Conservation (phyloP, 495 filamentous ascomycete species). For the Daldinia vernicosa region DNA sequence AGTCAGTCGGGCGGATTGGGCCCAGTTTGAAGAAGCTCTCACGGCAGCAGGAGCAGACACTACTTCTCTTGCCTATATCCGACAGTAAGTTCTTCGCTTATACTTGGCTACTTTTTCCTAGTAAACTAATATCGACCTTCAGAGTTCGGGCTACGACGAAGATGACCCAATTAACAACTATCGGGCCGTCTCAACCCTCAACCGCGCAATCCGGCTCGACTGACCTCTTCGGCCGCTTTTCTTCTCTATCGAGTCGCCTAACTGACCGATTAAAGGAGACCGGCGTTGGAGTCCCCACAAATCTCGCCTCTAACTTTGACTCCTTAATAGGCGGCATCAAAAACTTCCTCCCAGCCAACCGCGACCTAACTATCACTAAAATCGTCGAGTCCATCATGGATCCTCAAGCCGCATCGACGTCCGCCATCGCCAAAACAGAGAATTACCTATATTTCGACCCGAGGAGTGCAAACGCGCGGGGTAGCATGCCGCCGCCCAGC, state of each 20-base stretch:
- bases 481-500: slow-evolving; percentile 84
- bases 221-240: slow-evolving; percentile 88
- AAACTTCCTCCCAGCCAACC: slow-evolving; percentile 95
- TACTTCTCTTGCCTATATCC: slow-evolving; percentile 82
- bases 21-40: slow-evolving; percentile 87
- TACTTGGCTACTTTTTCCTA: neutral
- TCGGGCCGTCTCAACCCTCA: slow-evolving; percentile 68
- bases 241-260: slow-evolving; percentile 84
- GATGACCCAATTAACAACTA: slow-evolving; percentile 97
- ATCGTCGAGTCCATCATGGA: slow-evolving; percentile 99
- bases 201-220: slow-evolving; percentile 65
- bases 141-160: slow-evolving; percentile 95
- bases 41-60: slow-evolving; percentile 75
- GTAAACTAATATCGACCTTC: slow-evolving; percentile 45
- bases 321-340: slow-evolving; percentile 97
- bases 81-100: slow-evolving; percentile 65
- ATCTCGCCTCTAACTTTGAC: slow-evolving; percentile 88
- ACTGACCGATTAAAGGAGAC: slow-evolving; percentile 94
- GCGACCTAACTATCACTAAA: slow-evolving; percentile 95
- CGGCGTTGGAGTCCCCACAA: slow-evolving; percentile 63
- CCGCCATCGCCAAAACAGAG: slow-evolving; percentile 95
- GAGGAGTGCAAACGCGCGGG: slow-evolving; percentile 87
- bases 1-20: slow-evolving; percentile 80
- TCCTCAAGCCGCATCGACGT: slow-evolving; percentile 84
- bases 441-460: slow-evolving; percentile 99